Evolutionary conservation across 306 rosid genomes (phyloP).

Genomic region (Casuarina cunninghamiana): DNA sequence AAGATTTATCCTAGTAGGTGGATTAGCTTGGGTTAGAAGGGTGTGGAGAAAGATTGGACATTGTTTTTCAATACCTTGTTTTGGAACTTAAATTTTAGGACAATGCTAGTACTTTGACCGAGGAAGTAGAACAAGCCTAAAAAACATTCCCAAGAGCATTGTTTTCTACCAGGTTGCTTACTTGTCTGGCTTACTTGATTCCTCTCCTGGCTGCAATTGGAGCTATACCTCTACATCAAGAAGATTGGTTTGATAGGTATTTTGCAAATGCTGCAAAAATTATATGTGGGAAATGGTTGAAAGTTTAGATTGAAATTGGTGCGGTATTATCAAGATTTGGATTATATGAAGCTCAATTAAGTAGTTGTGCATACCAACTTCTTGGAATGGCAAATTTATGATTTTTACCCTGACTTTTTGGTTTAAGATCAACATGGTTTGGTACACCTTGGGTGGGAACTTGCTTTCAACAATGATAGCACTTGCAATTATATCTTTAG

Average conservation of each 20-base stretch:
- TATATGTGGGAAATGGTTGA: slow-evolving; percentile 75
- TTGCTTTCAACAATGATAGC: slow-evolving; percentile 54
- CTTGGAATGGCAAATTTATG: slow-evolving; percentile 82
- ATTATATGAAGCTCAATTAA: slow-evolving; percentile 68
- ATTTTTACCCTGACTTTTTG: slow-evolving; percentile 52
- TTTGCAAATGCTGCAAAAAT: slow-evolving; percentile 57
- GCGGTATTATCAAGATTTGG: slow-evolving; percentile 66
- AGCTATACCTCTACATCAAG: slow-evolving; percentile 42
- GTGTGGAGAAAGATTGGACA: slow-evolving; percentile 47
- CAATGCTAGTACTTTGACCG: slow-evolving; percentile 56
- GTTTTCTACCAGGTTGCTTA: slow-evolving; percentile 38
- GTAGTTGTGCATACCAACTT: slow-evolving; percentile 73
- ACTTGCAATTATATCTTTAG: slow-evolving; percentile 58
- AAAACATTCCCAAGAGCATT: slow-evolving; percentile 47
- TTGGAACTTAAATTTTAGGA: slow-evolving; percentile 70
- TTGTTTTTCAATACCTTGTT: slow-evolving; percentile 54
- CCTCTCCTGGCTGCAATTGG: slow-evolving; percentile 59
- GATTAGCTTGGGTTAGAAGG: slow-evolving; percentile 49
- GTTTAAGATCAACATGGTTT: slow-evolving; percentile 56
- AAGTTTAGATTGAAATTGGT: slow-evolving; percentile 71
- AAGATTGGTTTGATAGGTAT: slow-evolving; percentile 49
- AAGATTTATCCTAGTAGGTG: slow-evolving; percentile 47
- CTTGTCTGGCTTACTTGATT: slow-evolving; percentile 50
- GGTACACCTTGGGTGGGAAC: slow-evolving; percentile 84
- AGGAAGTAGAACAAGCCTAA: slow-evolving; percentile 56